These are phyloP conservation scores for Babesia ovis DNA, from an alignment of 169 alveolate genomes.

Conservation along the genomic window DNA sequence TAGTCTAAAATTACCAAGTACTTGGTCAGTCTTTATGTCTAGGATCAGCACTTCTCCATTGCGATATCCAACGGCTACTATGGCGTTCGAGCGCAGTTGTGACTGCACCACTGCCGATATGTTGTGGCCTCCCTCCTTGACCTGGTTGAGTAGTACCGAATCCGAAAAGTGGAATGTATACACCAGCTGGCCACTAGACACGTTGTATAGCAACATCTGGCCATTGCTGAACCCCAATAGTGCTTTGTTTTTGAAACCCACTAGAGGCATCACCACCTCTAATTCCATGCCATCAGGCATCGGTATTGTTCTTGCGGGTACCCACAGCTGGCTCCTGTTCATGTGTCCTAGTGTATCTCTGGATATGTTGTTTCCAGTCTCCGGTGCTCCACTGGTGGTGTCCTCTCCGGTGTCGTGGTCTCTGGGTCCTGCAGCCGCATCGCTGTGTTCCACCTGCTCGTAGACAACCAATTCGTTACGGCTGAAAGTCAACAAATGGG, in stretches of 20 bases:
- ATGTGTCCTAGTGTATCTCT: background rate
- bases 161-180: slow-evolving; percentile 58
- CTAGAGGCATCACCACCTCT: slow-evolving; percentile 61
- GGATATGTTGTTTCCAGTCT: background rate
- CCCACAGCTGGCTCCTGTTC: slow-evolving; percentile 45
- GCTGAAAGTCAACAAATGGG: slow-evolving; percentile 40
- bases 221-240: slow-evolving; percentile 62
- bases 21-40: slow-evolving; percentile 50
- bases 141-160: slow-evolving; percentile 24
- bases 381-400: background rate
- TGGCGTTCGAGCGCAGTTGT: slow-evolving; percentile 50
- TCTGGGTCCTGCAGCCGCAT: no score
- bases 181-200: slow-evolving; percentile 63
- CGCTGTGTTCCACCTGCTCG: slow-evolving; percentile 1
- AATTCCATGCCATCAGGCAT: slow-evolving; percentile 44
- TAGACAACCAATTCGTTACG: slow-evolving; percentile 26
- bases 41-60: slow-evolving; percentile 53
- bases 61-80: slow-evolving; percentile 69
- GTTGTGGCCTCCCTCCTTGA: slow-evolving; percentile 44
- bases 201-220: slow-evolving; percentile 66
- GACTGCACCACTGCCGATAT: slow-evolving; percentile 64
- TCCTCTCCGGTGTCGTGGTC: background rate
- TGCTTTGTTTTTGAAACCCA: slow-evolving; percentile 71
- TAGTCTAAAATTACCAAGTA: slow-evolving; percentile 44
- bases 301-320: slow-evolving; percentile 34